Conservation (phyloP, 331 rosid genomes). For the Pyracantha coccinea region DNA sequence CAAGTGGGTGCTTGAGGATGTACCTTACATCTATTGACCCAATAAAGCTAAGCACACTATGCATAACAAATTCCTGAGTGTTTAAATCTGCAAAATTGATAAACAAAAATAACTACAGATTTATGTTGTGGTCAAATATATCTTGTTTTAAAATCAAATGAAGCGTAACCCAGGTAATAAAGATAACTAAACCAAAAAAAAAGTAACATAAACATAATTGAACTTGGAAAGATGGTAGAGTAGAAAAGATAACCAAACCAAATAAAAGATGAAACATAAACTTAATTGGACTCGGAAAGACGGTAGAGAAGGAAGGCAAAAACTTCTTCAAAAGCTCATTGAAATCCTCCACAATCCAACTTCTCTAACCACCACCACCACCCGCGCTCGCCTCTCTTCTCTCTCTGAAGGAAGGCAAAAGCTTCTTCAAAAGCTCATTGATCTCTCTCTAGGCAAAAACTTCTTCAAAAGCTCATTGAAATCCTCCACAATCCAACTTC, state of each 20-base stretch:
- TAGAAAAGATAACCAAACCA: neutral
- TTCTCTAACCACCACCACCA: too few species aligned
- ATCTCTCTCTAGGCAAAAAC: too few species aligned
- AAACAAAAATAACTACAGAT: neutral
- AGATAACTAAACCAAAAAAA: neutral
- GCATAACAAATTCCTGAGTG: conserved; percentile 60
- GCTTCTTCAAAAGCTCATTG: too few species aligned
- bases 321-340: too few species aligned
- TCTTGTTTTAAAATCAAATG: neutral
- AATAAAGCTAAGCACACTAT: conserved; percentile 64
- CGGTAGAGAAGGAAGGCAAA: neutral
- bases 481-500: too few species aligned
- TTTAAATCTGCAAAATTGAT: conserved; percentile 60
- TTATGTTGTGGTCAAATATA: neutral
- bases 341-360: too few species aligned
- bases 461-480: too few species aligned
- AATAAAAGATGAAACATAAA: neutral
- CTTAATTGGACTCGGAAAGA: neutral
- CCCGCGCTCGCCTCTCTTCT: too few species aligned
- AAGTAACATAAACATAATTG: neutral
- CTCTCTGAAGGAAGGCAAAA: too few species aligned
- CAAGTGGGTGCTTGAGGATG: conserved; percentile 17
- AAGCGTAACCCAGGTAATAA: neutral
- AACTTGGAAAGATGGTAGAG: neutral
- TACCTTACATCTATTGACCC: conserved; percentile 88